Conservation (phyloP, 2,329 filamentous ascomycete species). For the Davidsoniella eucalypti region DNA sequence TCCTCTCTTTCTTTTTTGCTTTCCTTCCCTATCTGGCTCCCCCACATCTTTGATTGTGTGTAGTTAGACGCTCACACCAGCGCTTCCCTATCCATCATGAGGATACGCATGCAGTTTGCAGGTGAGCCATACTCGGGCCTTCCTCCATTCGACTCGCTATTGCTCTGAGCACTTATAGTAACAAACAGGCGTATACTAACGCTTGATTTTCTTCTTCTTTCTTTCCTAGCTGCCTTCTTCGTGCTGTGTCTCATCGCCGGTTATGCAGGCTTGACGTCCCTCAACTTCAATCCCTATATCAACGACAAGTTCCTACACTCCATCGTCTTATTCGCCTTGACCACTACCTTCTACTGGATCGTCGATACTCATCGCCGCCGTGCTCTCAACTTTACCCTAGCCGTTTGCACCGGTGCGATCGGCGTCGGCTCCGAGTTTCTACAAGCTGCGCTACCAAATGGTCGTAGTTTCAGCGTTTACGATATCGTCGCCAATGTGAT, state of each 20-base stretch:
- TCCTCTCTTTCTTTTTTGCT: not conserved
- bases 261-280: conserved; percentile 60
- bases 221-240: conserved; percentile 44
- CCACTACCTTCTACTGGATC: conserved; percentile 88
- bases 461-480: conserved; percentile 55
- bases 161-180: too few species aligned
- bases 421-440: conserved; percentile 61
- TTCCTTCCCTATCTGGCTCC: not conserved
- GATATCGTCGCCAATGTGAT: conserved; percentile 80
- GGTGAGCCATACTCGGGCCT: conserved; percentile 35
- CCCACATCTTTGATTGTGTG: not conserved
- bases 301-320: conserved; percentile 87
- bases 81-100: conserved; percentile 37
- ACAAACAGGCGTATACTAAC: not conserved
- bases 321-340: conserved; percentile 78
- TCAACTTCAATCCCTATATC: conserved; percentile 40
- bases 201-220: not conserved
- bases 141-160: not conserved
- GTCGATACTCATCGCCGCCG: conserved; percentile 79
- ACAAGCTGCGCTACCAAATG: conserved; percentile 59
- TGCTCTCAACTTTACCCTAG: conserved; percentile 64
- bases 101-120: conserved; percentile 76
- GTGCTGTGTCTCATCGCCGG: conserved; percentile 57
- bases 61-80: too few species aligned
- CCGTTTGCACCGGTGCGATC: conserved; percentile 57